A percentile compares a stretch with the other conserved stretches of the same genome.
Evolutionary conservation across 768 basidiomycete species (phyloP).

Genomic region (Clathrus columnatus): DNA sequence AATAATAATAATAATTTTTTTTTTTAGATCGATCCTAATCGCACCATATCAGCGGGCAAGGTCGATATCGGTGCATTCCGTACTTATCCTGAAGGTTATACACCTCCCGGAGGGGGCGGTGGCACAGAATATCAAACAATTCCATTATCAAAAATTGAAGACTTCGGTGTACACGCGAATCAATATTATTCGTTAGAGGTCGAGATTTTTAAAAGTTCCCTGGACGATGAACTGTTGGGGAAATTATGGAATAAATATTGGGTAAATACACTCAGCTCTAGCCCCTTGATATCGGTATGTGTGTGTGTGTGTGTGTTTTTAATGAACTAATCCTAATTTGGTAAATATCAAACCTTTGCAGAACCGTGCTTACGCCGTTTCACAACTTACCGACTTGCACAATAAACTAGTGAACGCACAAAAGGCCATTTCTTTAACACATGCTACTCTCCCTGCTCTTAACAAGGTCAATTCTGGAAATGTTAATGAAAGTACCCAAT

Average conservation of each 20-base stretch:
- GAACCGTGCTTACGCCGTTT: constrained; percentile 92
- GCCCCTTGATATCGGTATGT: constrained; percentile 81
- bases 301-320: no score
- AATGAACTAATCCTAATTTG: not conserved
- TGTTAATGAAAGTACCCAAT: constrained; percentile 7
- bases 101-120: constrained; percentile 53
- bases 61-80: constrained; percentile 99
- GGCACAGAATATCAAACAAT: constrained; percentile 92
- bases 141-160: constrained; percentile 94
- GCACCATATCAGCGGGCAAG: constrained; percentile 95
- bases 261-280: constrained; percentile 94
- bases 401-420: constrained; percentile 80
- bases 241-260: constrained; percentile 99
- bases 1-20: not conserved
- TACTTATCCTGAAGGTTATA: constrained; percentile 94
- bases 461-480: constrained; percentile 23
- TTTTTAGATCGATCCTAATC: constrained; percentile 87
- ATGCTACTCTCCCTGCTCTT: constrained; percentile 43
- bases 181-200: constrained; percentile 94
- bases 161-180: constrained; percentile 97
- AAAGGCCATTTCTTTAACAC: constrained; percentile 44
- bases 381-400: constrained; percentile 82
- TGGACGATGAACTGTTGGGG: constrained; percentile 82
- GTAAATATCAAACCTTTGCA: constrained; percentile 23
- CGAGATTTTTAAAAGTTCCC: constrained; percentile 85